These are phyloP conservation scores for Ogataea methanolica DNA, from an alignment of 805 yeast genomes.

Conservation along the genomic window DNA sequence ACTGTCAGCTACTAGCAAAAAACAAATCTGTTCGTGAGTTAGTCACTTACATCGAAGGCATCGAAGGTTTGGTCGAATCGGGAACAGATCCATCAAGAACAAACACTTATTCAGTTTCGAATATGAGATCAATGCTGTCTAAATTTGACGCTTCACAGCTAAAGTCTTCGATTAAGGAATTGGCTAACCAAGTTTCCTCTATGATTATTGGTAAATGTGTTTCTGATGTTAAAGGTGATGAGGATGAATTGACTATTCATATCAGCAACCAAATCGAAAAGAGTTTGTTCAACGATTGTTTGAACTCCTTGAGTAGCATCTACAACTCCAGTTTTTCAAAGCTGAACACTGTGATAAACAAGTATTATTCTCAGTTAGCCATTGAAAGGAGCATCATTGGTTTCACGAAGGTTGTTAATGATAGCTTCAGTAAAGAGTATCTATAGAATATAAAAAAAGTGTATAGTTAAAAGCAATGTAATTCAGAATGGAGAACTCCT, in stretches of 20 bases:
- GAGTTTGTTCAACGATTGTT: conserved; percentile 54
- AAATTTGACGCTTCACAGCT: conserved; percentile 59
- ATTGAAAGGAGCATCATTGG: conserved; percentile 5
- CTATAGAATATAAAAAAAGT: conserved; percentile 1
- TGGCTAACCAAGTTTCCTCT: conserved; percentile 51
- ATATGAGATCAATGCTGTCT: conserved; percentile 51
- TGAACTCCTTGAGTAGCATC: conserved; percentile 67
- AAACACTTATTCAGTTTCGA: conserved; percentile 58
- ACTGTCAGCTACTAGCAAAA: conserved; percentile 41
- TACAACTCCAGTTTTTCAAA: conserved; percentile 50
- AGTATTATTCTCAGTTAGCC: conserved; percentile 34
- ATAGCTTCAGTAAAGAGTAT: conserved; percentile 26
- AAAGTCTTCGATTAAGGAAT: conserved; percentile 45
- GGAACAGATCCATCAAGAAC: conserved; percentile 49
- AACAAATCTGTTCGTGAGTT: conserved; percentile 62
- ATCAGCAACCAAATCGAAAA: conserved; percentile 40
- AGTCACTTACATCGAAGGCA: conserved; percentile 58
- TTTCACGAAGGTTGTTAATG: conserved; percentile 17
- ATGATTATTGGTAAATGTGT: conserved; percentile 37
- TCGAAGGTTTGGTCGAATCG: conserved; percentile 45
- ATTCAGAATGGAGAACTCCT: neutral
- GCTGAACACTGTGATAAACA: conserved; percentile 50
- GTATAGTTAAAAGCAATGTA: neutral
- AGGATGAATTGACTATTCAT: conserved; percentile 23
- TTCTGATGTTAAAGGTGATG: conserved; percentile 10